Evolutionary conservation across 1,139 yeast species (phyloP), one percentile per base, ranked within the genome.

Genomic region (Hansenula sp.): DNA sequence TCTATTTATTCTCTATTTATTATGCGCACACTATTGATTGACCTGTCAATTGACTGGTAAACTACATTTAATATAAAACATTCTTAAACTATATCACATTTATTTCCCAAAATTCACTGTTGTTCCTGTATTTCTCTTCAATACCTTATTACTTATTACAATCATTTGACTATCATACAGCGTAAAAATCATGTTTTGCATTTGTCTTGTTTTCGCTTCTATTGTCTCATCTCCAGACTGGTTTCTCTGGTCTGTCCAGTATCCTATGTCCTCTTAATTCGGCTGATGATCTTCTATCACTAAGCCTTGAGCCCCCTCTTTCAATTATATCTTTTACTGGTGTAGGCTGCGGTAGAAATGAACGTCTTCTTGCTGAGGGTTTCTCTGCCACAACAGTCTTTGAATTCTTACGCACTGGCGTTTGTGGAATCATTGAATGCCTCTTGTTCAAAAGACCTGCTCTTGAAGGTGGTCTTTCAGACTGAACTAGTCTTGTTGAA

Each of bases 341-440:
- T 3, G 59, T 54, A 6, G 58, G 59, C 24, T 53, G 56, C 32
- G 55, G 58, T 12, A 55, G 15, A 40, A 51, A 31, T 7, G 58
- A 52, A 21, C 36, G 43, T 35, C 54, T 41, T 28, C 42, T 36
- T 5, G 33, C 18, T 4, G 42, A 37, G 3, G 38, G 18, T 27
- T 12, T 18, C 3, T 28, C 2, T 28, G 33, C 17, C 1, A 27
- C 32, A 2, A 11, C 8, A 3, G 32, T 11, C 17, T 8, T 35
- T 18, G 33, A 6, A 1, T 19, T 15, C 12, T 37, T 27, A 36
- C 54, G 43, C 5, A 49, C 43, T 8, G 57, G 54, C 0, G 55
- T 54, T 29, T 49, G 53, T 21, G 55, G 56, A 2, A 52, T 45
- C 45, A 52, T 42, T 4, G 59, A 53, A 19, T 49, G 50, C 37